Evolutionary conservation across 768 basidiomycete species (phyloP).

Genomic region (Termitomyces sp.): DNA sequence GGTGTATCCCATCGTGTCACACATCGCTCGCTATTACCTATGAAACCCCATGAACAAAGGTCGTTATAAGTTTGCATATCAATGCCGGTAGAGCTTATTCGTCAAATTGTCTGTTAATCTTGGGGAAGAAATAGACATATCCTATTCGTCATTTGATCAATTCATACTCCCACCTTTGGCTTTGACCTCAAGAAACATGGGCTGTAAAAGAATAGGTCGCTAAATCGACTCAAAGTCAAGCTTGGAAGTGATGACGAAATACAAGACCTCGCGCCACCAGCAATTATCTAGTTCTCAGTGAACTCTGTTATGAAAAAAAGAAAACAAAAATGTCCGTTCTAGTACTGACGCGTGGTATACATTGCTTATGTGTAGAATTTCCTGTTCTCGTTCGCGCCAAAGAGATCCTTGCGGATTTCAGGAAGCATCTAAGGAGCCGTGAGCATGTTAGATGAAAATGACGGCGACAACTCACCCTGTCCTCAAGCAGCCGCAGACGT

Average conservation of each 20-base stretch:
- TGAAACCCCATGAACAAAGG: neutral
- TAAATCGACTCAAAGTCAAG: neutral
- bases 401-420: conserved; percentile 85
- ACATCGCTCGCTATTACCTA: neutral
- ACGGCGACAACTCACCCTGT: conserved; percentile 57
- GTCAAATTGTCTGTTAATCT: neutral
- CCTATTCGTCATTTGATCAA: neutral
- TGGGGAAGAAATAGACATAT: neutral
- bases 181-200: neutral
- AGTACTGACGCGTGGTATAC: conserved; percentile 3
- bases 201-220: neutral
- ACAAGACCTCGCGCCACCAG: neutral
- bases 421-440: conserved; percentile 77
- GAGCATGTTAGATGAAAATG: neutral
- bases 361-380: conserved; percentile 75
- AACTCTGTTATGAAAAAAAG: neutral
- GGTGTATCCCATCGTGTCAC: neutral
- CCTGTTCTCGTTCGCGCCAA: conserved; percentile 86
- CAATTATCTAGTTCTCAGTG: neutral
- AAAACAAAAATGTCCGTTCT: conserved; percentile 3
- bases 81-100: neutral
- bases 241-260: neutral
- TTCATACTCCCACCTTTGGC: neutral
- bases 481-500: conserved; percentile 81
- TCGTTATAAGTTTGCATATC: neutral